These are phyloP conservation scores for Trametes polyzona DNA, from an alignment of 1,284 basidiomycete genomes.

Conservation along the genomic window DNA sequence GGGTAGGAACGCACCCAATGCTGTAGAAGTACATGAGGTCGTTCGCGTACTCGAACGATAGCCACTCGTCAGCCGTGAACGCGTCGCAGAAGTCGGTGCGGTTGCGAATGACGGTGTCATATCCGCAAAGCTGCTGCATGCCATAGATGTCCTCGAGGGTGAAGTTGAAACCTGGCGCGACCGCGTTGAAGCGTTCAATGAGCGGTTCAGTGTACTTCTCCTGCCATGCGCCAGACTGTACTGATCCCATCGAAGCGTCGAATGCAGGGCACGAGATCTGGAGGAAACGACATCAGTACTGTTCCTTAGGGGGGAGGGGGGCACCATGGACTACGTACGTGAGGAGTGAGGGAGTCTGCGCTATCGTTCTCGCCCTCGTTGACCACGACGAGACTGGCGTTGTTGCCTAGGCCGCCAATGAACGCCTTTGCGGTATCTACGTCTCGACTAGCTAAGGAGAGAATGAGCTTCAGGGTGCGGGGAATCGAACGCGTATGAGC, in stretches of 20 bases:
- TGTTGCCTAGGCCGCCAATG: conserved; percentile 21
- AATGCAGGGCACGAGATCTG: conserved; percentile 24
- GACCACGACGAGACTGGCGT: conserved; percentile 16
- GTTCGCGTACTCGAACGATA: conserved; percentile 30
- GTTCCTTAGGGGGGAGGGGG: background rate
- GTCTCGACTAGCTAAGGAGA: conserved; percentile 14
- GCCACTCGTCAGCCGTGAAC: conserved; percentile 29
- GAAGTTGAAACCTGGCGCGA: conserved; percentile 27
- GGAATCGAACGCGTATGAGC: background rate
- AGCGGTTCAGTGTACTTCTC: conserved; percentile 25
- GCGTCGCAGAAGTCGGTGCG: conserved; percentile 25
- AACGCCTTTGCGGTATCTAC: conserved; percentile 25
- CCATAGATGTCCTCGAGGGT: conserved; percentile 25
- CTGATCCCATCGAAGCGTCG: conserved; percentile 24
- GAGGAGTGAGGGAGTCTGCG: conserved; percentile 27
- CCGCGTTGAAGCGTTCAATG: conserved; percentile 25
- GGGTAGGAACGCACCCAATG: conserved; percentile 16
- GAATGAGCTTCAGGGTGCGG: background rate
- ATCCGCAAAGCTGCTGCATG: conserved; percentile 30
- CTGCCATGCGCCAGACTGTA: conserved; percentile 23
- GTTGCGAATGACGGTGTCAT: conserved; percentile 30
- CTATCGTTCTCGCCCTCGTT: conserved; percentile 26
- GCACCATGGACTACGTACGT: conserved; percentile 19
- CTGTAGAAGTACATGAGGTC: conserved; percentile 30
- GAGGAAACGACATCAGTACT: background rate